These are phyloP conservation scores for Lipomyces kockii DNA, from an alignment of 805 yeast species.

Conservation along the genomic window DNA sequence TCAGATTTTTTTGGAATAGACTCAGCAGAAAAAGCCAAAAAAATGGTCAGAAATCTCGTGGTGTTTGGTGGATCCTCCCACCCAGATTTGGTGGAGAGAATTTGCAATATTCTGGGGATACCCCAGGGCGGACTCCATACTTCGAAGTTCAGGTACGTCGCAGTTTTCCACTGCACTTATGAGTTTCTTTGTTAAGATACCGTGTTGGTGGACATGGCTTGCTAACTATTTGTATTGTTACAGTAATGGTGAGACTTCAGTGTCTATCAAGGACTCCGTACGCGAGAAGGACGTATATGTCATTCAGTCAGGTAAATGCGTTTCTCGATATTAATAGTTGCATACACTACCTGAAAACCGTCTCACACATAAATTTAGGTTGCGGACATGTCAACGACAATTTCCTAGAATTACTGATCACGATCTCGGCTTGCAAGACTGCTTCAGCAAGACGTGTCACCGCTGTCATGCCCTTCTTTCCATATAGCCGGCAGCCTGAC, in stretches of 20 bases:
- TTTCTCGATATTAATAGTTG: background rate
- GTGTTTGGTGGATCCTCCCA: slow-evolving; percentile 92
- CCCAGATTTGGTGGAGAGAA: slow-evolving; percentile 72
- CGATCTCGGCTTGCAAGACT: slow-evolving; percentile 89
- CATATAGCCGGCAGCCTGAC: slow-evolving; percentile 96
- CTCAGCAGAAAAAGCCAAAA: background rate
- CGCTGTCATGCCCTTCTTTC: slow-evolving; percentile 90
- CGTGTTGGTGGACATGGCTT: background rate
- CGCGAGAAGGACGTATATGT: slow-evolving; percentile 96
- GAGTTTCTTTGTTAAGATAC: background rate
- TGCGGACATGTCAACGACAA: slow-evolving; percentile 88
- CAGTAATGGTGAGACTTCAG: slow-evolving; percentile 93
- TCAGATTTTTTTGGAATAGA: background rate
- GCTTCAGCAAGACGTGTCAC: slow-evolving; percentile 89
- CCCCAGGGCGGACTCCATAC: slow-evolving; percentile 66
- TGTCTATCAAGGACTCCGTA: slow-evolving; percentile 83
- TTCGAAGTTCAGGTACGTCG: slow-evolving; percentile 48
- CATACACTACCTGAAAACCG: background rate
- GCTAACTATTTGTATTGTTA: background rate
- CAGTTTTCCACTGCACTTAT: background rate
- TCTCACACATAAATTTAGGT: slow-evolving; percentile 49
- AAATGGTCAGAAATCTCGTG: slow-evolving; percentile 75
- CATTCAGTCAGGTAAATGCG: slow-evolving; percentile 60
- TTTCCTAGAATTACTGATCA: slow-evolving; percentile 78
- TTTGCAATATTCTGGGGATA: slow-evolving; percentile 78